A percentile compares a stretch with the other conserved stretches of the same genome.
Evolutionary conservation across 345 rosid species (phyloP).

Genomic region (Iberis pinnata): DNA sequence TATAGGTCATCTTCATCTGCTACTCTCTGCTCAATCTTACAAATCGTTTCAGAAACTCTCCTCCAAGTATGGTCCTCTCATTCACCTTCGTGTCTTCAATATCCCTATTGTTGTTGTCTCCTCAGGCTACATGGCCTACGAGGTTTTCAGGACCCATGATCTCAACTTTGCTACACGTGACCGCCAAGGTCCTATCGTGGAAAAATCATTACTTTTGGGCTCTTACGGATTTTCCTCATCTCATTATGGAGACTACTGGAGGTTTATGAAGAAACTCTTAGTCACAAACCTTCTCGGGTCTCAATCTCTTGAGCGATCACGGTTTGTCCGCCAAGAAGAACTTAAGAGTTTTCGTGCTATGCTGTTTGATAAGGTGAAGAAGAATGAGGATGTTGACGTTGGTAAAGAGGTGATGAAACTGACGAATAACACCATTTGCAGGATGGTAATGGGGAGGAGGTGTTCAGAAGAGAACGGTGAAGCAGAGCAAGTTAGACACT

Average conservation of each 20-base stretch:
- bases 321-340: constrained; percentile 29
- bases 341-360: constrained; percentile 18
- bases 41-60: constrained; percentile 30
- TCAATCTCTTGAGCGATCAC: constrained; percentile 27
- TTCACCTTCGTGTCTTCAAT: constrained; percentile 31
- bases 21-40: constrained; percentile 25
- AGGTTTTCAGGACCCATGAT: constrained; percentile 30
- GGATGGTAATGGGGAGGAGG: constrained; percentile 38
- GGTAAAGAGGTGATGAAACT: constrained; percentile 34
- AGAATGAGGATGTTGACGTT: constrained; percentile 27
- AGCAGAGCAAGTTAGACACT: constrained; percentile 29
- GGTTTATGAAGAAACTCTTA: constrained; percentile 42
- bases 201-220: constrained; percentile 23
- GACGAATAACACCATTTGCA: constrained; percentile 34
- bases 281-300: constrained; percentile 33
- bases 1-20: constrained; percentile 43
- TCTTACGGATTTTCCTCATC: constrained; percentile 25
- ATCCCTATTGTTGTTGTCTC: constrained; percentile 35
- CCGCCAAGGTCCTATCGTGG: constrained; percentile 13
- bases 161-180: constrained; percentile 24
- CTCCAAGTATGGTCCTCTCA: constrained; percentile 35
- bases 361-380: constrained; percentile 24
- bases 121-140: constrained; percentile 29
- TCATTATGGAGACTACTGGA: constrained; percentile 45
- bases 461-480: constrained; percentile 35